Evolutionary conservation across 2,329 filamentous ascomycete species (phyloP).

Genomic region (Aspergillus quadrilineatus): DNA sequence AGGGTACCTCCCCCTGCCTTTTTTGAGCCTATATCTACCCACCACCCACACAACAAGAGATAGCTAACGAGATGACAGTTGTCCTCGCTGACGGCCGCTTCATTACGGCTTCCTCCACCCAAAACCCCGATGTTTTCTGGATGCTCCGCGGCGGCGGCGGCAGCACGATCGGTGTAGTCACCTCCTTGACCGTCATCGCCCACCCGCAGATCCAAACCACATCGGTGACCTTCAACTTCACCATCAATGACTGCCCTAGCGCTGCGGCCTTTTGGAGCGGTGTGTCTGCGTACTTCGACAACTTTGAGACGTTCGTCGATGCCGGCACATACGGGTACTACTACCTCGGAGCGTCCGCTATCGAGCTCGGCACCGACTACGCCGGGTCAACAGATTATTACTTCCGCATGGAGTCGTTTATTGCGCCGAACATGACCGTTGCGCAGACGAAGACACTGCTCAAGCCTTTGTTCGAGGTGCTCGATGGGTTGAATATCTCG

Average conservation of each 20-base stretch:
- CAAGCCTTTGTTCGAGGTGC: slow-evolving; percentile 22
- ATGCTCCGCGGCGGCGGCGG: slow-evolving; percentile 58
- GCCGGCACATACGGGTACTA: slow-evolving; percentile 26
- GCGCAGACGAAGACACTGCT: slow-evolving; percentile 20
- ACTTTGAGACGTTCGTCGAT: slow-evolving; percentile 22
- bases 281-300: slow-evolving; percentile 19
- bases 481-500: slow-evolving; percentile 19
- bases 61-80: neutral
- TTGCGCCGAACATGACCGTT: slow-evolving; percentile 25
- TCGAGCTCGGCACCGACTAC: slow-evolving; percentile 18
- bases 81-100: slow-evolving; percentile 22
- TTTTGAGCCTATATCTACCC: neutral
- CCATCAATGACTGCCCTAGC: slow-evolving; percentile 18
- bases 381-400: slow-evolving; percentile 23
- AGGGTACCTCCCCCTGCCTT: slow-evolving; percentile 26
- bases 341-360: slow-evolving; percentile 19
- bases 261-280: slow-evolving; percentile 21
- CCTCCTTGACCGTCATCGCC: slow-evolving; percentile 31
- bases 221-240: slow-evolving; percentile 26
- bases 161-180: slow-evolving; percentile 48
- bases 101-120: slow-evolving; percentile 21
- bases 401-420: slow-evolving; percentile 27
- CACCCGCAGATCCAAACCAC: slow-evolving; percentile 21
- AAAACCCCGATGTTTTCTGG: slow-evolving; percentile 49
- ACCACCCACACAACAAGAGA: neutral